Percentiles rank a stretch among this genome's conserved stretches.
phyloP scores from a whole-genome alignment of 1,139 yeast genomes.

The Debaryomyces robertsiae region DNA sequence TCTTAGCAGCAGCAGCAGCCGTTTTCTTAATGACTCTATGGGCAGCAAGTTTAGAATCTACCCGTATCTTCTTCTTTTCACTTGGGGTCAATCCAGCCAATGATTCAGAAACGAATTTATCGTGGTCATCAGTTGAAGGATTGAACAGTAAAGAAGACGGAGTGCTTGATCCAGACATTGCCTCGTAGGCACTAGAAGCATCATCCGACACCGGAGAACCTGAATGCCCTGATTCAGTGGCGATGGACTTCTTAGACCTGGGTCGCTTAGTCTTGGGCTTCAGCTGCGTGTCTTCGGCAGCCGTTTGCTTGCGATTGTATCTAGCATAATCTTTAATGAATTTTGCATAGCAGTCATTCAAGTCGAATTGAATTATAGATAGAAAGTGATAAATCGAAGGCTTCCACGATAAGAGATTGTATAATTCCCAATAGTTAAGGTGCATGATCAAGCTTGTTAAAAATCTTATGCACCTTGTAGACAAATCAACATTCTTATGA shows the following conservation, averaged over 20 bases:
- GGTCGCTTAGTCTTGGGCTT: slow-evolving; percentile 18
- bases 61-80: slow-evolving; percentile 27
- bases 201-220: slow-evolving; percentile 16
- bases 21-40: slow-evolving; percentile 32
- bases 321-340: slow-evolving; percentile 40
- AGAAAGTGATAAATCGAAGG: slow-evolving; percentile 49
- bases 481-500: slow-evolving; percentile 32
- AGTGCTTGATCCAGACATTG: slow-evolving; percentile 17
- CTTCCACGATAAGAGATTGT: slow-evolving; percentile 45
- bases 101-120: slow-evolving; percentile 29
- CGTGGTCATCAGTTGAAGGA: slow-evolving; percentile 28
- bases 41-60: slow-evolving; percentile 34
- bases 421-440: slow-evolving; percentile 50
- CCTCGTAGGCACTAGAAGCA: slow-evolving; percentile 12
- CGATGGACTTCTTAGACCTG: slow-evolving; percentile 13
- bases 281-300: slow-evolving; percentile 16
- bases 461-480: slow-evolving; percentile 41
- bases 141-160: slow-evolving; percentile 20
- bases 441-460: slow-evolving; percentile 42
- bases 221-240: slow-evolving; percentile 8
- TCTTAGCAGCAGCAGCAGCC: slow-evolving; percentile 20
- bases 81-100: slow-evolving; percentile 24
- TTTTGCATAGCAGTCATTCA: slow-evolving; percentile 41
- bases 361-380: slow-evolving; percentile 40
- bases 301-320: slow-evolving; percentile 26